Percentiles rank a stretch among this genome's conserved stretches.
Evolutionary conservation across 2,329 filamentous ascomycete genomes (phyloP).

Genomic region (Curvularia verruculosa): DNA sequence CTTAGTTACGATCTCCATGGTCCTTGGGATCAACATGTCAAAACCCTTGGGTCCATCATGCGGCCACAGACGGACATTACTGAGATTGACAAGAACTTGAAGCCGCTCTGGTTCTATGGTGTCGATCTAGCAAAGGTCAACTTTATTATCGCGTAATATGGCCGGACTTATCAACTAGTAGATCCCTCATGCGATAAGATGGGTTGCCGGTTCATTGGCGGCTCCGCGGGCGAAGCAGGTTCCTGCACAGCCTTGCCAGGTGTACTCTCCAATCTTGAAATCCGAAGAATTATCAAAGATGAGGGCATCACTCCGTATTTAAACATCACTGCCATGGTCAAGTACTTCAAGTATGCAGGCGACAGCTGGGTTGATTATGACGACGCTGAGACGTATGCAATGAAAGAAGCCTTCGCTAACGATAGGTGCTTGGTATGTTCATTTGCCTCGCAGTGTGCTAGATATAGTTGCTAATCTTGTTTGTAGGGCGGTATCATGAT

Average conservation of each 20-base stretch:
- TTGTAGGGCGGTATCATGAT: constrained; percentile 27
- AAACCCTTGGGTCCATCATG: neutral
- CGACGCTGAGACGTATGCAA: constrained; percentile 46
- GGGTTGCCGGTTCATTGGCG: constrained; percentile 46
- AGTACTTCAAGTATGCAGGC: constrained; percentile 35
- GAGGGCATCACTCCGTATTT: too few relatives aligned
- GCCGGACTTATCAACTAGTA: constrained; percentile 39
- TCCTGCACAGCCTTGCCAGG: constrained; percentile 37
- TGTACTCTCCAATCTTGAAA: constrained; percentile 44
- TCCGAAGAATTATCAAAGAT: constrained; percentile 37
- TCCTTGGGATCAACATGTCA: too few relatives aligned
- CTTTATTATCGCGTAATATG: constrained; percentile 54
- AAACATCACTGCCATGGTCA: too few relatives aligned
- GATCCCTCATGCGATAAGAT: constrained; percentile 20
- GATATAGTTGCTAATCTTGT: constrained; percentile 41
- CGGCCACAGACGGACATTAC: constrained; percentile 53
- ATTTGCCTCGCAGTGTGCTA: too few relatives aligned
- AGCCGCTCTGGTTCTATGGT: constrained; percentile 52
- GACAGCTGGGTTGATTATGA: constrained; percentile 52
- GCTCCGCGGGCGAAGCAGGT: constrained; percentile 14
- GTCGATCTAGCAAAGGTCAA: constrained; percentile 51
- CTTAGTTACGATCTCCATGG: too few relatives aligned
- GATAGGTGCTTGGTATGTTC: neutral
- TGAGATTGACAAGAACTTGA: constrained; percentile 48
- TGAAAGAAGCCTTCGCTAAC: constrained; percentile 50